A percentile compares a stretch with the other conserved stretches of the same genome.
Conservation (phyloP, 495 filamentous ascomycete species). For the Bacidia gigantensis region DNA sequence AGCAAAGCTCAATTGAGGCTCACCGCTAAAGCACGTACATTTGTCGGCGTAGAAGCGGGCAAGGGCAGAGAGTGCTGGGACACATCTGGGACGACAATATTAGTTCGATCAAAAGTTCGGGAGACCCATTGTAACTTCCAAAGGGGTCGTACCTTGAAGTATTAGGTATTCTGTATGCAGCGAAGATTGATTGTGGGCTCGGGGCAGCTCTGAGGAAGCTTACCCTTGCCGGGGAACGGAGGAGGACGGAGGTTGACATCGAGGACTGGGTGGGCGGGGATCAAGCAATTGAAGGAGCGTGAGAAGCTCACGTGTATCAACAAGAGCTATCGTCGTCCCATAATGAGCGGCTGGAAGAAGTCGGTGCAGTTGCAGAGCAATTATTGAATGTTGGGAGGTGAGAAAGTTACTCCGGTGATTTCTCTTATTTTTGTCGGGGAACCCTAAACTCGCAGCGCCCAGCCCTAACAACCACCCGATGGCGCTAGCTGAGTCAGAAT, state of each 20-base stretch:
- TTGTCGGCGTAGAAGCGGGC: conserved; percentile 66
- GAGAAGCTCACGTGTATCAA: not conserved
- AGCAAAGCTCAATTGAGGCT: conserved; percentile 8
- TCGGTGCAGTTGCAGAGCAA: not conserved
- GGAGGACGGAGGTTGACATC: conserved; percentile 16
- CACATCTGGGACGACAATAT: conserved; percentile 15
- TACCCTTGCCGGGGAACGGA: conserved; percentile 12
- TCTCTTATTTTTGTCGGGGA: conserved; percentile 1
- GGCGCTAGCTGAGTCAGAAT: not conserved
- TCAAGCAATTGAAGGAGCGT: not conserved
- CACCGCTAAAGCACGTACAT: conserved; percentile 32
- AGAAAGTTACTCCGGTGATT: conserved; percentile 2
- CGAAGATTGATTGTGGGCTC: conserved; percentile 8
- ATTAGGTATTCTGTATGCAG: conserved; percentile 8
- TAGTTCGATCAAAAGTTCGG: not conserved
- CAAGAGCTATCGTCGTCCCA: not conserved
- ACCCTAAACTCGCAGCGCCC: not conserved
- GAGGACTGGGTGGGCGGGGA: conserved; percentile 1
- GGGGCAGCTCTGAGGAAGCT: conserved; percentile 11
- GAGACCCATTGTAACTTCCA: not conserved
- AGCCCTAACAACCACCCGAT: not conserved
- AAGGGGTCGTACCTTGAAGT: conserved; percentile 5
- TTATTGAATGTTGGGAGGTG: not conserved
- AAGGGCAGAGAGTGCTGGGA: conserved; percentile 45
- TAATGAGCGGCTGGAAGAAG: not conserved